Conservation (phyloP, 352 stramenopile genomes). For the Phytophthora pluvialis region DNA sequence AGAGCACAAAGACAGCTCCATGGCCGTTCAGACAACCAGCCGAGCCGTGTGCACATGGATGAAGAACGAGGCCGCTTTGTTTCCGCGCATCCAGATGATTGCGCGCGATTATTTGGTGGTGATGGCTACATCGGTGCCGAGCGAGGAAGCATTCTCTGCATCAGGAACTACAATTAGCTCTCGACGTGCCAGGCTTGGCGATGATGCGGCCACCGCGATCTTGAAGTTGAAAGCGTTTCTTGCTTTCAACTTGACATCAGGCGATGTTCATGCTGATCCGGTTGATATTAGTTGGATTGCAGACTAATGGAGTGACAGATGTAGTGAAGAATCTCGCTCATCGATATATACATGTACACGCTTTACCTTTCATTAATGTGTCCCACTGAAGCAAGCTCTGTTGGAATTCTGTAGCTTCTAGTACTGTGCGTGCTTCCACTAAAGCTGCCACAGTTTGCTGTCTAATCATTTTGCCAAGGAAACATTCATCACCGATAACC, state of each 20-base stretch:
- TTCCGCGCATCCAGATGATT: conserved; percentile 21
- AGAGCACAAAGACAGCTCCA: background rate
- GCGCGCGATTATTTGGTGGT: conserved; percentile 14
- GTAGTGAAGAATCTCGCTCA: no score
- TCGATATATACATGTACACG: no score
- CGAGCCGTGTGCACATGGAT: conserved; percentile 14
- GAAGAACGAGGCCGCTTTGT: background rate
- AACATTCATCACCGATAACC: conserved; percentile 66
- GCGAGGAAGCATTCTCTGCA: conserved; percentile 19
- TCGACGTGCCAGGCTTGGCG: conserved; percentile 6
- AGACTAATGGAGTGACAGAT: no score
- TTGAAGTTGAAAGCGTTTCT: conserved; percentile 12
- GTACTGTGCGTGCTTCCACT: no score
- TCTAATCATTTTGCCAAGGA: no score
- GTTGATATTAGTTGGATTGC: no score
- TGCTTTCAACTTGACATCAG: conserved; percentile 3
- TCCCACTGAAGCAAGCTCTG: no score
- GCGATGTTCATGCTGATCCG: no score
- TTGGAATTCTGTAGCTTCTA: no score
- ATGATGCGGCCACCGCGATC: conserved; percentile 14
- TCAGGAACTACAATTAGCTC: conserved; percentile 6
- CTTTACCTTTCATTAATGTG: no score
- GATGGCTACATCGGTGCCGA: conserved; percentile 23
- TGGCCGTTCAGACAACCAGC: conserved; percentile 7
- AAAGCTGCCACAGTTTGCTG: no score